These are phyloP conservation scores for Nicotiana noctiflora DNA, from an alignment of 257 asterid species.

Conservation along the genomic window DNA sequence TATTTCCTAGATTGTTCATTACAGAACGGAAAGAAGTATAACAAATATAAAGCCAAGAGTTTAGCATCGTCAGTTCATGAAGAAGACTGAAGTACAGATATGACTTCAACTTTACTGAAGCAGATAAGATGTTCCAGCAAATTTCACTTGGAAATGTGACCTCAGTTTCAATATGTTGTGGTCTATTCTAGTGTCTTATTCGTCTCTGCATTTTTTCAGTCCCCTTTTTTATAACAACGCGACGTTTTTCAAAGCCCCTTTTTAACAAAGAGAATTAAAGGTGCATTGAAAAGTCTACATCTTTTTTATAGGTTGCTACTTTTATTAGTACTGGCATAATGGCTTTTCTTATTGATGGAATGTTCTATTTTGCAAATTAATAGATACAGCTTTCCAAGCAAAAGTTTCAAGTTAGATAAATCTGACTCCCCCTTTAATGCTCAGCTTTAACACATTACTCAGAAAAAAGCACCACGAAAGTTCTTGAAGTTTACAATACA, in stretches of 20 bases:
- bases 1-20: not conserved
- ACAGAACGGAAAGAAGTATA: conserved; percentile 3
- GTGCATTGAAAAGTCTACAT: not conserved
- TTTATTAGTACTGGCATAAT: not conserved
- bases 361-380: not conserved
- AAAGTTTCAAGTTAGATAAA: not conserved
- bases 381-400: not conserved
- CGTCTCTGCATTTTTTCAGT: not conserved
- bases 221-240: not conserved
- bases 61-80: not conserved
- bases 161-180: too few relatives aligned
- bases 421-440: not conserved
- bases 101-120: not conserved
- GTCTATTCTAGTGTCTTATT: not conserved
- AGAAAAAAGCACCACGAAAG: not conserved
- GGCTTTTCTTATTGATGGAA: conserved; percentile 1
- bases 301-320: not conserved
- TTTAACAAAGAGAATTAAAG: not conserved
- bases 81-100: not conserved
- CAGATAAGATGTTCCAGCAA: too few relatives aligned
- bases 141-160: too few relatives aligned
- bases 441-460: not conserved
- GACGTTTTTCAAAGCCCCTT: not conserved
- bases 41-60: not conserved
- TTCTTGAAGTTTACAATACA: not conserved